phyloP scores from a whole-genome alignment of 2,329 filamentous ascomycete genomes.

The Claviceps maximensis region DNA sequence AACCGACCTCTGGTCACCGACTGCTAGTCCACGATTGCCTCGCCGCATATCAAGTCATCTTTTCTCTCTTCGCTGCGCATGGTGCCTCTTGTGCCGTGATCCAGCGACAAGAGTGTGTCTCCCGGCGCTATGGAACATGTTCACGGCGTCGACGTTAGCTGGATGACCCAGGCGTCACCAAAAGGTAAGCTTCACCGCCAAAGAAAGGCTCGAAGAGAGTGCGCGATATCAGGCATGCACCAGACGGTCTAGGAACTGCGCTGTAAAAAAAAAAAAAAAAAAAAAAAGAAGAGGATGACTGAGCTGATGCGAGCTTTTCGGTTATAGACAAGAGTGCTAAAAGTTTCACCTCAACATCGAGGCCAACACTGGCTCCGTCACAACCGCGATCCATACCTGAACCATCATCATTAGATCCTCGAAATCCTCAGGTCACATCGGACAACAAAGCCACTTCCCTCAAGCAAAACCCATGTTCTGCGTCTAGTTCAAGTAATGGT shows the following conservation, averaged over 20 bases:
- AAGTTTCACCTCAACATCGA: conserved; percentile 15
- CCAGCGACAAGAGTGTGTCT: conserved; percentile 1
- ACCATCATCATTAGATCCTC: conserved; percentile 12
- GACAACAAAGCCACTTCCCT: conserved; percentile 10
- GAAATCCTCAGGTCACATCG: conserved; percentile 15
- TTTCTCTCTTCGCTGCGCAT: background rate
- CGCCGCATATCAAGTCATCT: background rate
- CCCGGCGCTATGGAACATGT: conserved; percentile 59
- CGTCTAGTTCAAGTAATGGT: conserved; percentile 14
- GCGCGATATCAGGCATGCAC: background rate
- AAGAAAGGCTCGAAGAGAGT: background rate
- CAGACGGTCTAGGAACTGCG: background rate
- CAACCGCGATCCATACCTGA: conserved; percentile 21
- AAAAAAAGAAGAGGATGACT: background rate
- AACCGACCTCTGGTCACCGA: background rate
- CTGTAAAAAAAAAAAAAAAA: background rate
- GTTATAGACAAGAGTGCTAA: conserved; percentile 19
- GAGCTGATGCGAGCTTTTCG: background rate
- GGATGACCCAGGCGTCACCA: conserved; percentile 69
- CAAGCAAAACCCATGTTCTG: conserved; percentile 9
- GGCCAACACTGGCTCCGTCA: conserved; percentile 14
- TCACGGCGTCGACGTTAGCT: conserved; percentile 76
- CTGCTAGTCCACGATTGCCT: background rate
- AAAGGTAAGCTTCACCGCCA: conserved; percentile 49
- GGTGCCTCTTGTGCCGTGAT: background rate